A percentile compares a stretch with the other conserved stretches of the same genome.
Evolutionary conservation across 306 rosid genomes (phyloP).

Genomic region (Senna tora): DNA sequence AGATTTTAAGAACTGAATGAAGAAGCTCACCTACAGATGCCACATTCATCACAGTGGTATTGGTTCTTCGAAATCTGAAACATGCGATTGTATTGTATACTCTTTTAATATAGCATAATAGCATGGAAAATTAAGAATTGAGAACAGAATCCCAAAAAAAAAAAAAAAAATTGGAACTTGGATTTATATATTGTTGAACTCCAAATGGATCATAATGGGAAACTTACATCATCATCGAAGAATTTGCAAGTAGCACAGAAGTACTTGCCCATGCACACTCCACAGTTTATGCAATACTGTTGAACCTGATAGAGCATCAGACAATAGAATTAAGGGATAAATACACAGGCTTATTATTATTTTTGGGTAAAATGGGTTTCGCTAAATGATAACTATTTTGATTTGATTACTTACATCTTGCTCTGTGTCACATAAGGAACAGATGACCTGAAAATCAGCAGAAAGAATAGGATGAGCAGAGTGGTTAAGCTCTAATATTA

Average conservation of each 20-base stretch:
- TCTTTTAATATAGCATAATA: slow-evolving; percentile 19
- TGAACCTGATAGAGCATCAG: slow-evolving; percentile 65
- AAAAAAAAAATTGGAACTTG: too few relatives aligned
- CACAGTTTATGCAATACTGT: slow-evolving; percentile 72
- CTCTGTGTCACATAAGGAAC: slow-evolving; percentile 74
- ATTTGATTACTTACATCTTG: slow-evolving; percentile 67
- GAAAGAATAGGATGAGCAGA: slow-evolving; percentile 3
- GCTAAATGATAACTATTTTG: slow-evolving; percentile 13
- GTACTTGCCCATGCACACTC: slow-evolving; percentile 85
- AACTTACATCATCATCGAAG: slow-evolving; percentile 84
- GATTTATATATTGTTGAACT: background rate
- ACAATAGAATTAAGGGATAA: slow-evolving; percentile 22
- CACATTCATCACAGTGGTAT: slow-evolving; percentile 87
- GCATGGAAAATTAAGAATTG: background rate
- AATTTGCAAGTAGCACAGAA: slow-evolving; percentile 80
- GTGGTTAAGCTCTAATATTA: background rate
- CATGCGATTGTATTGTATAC: background rate
- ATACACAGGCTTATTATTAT: background rate
- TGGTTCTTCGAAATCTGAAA: slow-evolving; percentile 72
- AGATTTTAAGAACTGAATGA: slow-evolving; percentile 2
- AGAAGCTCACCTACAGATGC: slow-evolving; percentile 81
- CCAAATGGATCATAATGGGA: background rate
- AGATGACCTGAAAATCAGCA: slow-evolving; percentile 65
- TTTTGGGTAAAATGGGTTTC: background rate
- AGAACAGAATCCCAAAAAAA: slow-evolving; percentile 8